Percentiles rank a stretch among this genome's conserved stretches.
These are phyloP conservation scores for Paramecium pentaurelia DNA, from an alignment of 73 alveolate genomes.

Conservation along the genomic window DNA sequence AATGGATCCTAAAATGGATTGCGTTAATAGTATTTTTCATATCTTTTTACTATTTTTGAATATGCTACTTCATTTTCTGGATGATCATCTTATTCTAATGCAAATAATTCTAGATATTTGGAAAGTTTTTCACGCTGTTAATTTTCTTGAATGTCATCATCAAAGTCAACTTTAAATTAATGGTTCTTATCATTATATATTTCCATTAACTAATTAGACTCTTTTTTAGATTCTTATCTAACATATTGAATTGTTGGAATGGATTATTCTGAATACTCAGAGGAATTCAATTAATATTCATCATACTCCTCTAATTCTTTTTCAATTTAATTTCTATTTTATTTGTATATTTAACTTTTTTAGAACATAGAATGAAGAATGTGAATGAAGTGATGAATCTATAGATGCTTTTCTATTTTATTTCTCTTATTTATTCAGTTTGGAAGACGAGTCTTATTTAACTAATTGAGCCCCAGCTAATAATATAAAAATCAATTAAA, in stretches of 20 bases:
- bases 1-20: conserved; percentile 6
- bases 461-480: background rate
- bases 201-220: background rate
- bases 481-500: background rate
- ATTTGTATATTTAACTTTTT: background rate
- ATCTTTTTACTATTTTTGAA: background rate
- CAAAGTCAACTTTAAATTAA: background rate
- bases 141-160: background rate
- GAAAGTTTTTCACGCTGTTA: background rate
- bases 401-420: background rate
- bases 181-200: background rate
- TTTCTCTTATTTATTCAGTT: background rate
- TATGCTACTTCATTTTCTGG: background rate
- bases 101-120: background rate
- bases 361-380: background rate
- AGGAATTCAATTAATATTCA: background rate
- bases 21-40: background rate
- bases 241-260: background rate
- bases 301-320: background rate
- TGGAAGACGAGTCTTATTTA: background rate
- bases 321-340: background rate
- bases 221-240: background rate
- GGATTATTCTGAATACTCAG: background rate
- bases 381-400: background rate
- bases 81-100: background rate